Conservation (phyloP, 345 rosid species). For the Brassica incana region DNA sequence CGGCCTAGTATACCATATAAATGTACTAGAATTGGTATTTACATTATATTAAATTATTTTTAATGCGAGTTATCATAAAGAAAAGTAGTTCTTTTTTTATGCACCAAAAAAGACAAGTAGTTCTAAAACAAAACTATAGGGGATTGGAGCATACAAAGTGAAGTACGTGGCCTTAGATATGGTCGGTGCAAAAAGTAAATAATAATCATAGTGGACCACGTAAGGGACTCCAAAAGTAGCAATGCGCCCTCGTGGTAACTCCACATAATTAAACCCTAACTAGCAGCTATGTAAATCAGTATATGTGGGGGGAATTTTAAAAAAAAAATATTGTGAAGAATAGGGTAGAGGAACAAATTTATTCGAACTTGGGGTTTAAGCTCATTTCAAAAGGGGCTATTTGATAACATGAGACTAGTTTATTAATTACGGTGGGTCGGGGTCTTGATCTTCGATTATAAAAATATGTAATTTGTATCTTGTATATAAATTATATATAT, state of each 20-base stretch:
- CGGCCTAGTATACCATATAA: neutral
- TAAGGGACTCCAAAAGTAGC: constrained; percentile 33
- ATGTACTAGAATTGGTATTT: neutral
- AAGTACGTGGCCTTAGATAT: constrained; percentile 35
- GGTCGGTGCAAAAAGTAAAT: constrained; percentile 40
- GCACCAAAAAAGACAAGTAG: constrained; percentile 10
- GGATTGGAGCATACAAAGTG: constrained; percentile 18
- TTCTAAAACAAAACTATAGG: constrained; percentile 13
- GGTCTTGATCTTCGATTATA: neutral
- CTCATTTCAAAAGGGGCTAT: neutral
- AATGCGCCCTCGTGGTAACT: constrained; percentile 22
- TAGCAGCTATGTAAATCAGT: neutral
- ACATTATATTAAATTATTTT: neutral
- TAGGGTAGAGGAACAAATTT: neutral
- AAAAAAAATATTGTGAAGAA: too few species aligned
- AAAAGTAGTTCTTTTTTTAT: constrained; percentile 17
- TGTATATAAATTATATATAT: neutral
- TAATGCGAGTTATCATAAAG: neutral
- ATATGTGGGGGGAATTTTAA: neutral
- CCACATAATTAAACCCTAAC: constrained; percentile 38
- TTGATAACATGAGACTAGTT: neutral
- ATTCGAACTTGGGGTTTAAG: neutral
- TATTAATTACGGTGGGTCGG: neutral
- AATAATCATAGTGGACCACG: constrained; percentile 29
- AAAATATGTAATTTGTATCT: neutral